A percentile compares a stretch with the other conserved stretches of the same genome.
These are phyloP conservation scores for Ceratorhiza oryzae-sativae DNA, from an alignment of 1,284 basidiomycete species.

Conservation along the genomic window DNA sequence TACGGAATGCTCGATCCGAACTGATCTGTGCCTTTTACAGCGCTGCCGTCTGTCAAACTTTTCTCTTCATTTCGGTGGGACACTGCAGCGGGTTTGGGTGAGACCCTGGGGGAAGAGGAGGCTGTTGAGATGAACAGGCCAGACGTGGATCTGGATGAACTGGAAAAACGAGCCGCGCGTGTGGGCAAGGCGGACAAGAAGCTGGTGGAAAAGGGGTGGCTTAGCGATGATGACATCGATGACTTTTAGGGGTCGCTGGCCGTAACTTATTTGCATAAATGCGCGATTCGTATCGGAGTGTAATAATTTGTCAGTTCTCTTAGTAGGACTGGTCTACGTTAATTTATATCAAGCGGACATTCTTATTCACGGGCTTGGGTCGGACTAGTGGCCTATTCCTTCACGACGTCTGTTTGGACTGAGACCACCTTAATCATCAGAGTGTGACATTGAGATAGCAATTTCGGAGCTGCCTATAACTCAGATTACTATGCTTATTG, in stretches of 20 bases:
- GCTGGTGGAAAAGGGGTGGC: conserved; percentile 56
- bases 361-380: too few species aligned
- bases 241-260: conserved; percentile 51
- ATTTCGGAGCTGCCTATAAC: too few species aligned
- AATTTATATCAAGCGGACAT: too few species aligned
- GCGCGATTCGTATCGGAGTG: background rate
- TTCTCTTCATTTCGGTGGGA: conserved; percentile 60
- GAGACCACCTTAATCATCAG: too few species aligned
- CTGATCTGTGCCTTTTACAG: background rate
- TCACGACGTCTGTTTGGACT: too few species aligned
- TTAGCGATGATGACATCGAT: conserved; percentile 75
- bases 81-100: conserved; percentile 46
- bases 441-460: too few species aligned
- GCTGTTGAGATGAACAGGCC: conserved; percentile 38
- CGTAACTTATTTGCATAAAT: conserved; percentile 24
- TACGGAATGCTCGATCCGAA: too few species aligned
- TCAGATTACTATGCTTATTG: too few species aligned
- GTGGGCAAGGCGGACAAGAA: conserved; percentile 36
- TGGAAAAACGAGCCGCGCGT: conserved; percentile 12
- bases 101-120: conserved; percentile 47
- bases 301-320: background rate
- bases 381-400: too few species aligned
- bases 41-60: conserved; percentile 58
- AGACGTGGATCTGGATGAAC: conserved; percentile 43
- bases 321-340: background rate